Base-by-base conservation (phyloP, 768 basidiomycete species). In the Tylopilus felleus region DNA sequence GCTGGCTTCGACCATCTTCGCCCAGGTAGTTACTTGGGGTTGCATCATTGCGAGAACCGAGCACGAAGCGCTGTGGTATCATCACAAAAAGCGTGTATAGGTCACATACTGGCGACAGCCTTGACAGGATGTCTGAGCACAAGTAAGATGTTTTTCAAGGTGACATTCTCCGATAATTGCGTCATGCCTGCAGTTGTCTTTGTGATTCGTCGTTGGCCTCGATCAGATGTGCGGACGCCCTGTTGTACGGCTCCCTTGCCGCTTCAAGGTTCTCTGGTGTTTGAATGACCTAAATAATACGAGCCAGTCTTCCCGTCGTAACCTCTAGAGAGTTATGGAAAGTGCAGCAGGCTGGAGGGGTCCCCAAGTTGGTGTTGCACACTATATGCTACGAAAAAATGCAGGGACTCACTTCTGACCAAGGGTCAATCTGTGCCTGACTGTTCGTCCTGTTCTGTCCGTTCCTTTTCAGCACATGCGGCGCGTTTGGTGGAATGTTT, bases 221-320 rank as follows among this genome's bases (percentile, higher is more conserved):
- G 17, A 61, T 61, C 22, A 61, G 31, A 40, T 52, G 60, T 8
- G 43, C 12, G 13, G 59, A 51, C 5, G 49, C 51, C 42, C 19
- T 57, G 31, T 57, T 49, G 21, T 61, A 57, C 1, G 59, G 53
- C 1, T 51, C 59, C 41, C 59, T 44, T 48, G 60, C 49, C 6
- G 49, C 55, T 41, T 61, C 59, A 14, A 61, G 51, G 22, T 61
- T 61, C 17, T 42, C 60, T 7, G 59, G 60, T 13, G 60, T 61
- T 53, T 61, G 60, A 43, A 61, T 55, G 5, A 61, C 59, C 60
- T 61, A 6, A 21, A 16, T 28, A 41, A 22, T 2, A 28, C 51
- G 3, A 21, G 40, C 4, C 19, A n/a, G 4, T 23, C 41, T 5
- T 29, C 9, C n/a, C n/a, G n/a, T n/a, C n/a, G n/a, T n/a, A n/a